Evolutionary conservation across 805 yeast species (phyloP), one percentile per base, ranked within the genome.

Genomic region (Jamesozyma piceae): DNA sequence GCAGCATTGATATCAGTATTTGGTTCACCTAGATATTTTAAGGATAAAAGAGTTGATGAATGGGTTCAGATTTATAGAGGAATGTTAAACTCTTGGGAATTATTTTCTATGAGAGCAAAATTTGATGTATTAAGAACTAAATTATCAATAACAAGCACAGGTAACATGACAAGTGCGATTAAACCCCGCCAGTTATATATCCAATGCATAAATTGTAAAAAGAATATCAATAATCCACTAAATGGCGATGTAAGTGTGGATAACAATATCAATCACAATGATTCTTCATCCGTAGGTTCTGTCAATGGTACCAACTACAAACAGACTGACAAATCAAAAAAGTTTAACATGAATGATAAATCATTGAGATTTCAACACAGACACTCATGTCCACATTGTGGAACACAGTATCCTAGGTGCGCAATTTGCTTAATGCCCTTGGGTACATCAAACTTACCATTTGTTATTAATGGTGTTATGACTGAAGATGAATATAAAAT

Each of bases 401-500:
- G 94, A 3, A 75, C 84, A 1, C 81, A 90, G 17, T 69, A 87
- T 19, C 97, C 97, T 0, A 67, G 95, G 48, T 90, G 97, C 64
- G 88, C 95, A 0, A 82, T 90, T 5, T 90, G 97, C 54, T 63
- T 88, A 28, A 65, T 86, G 36, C 77, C 95, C 0, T 65, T 88
- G 46, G 97, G 97, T 0, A 74, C 66, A 2, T 51, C 63, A 5
- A 57, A 54, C 38, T 49, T 62, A 21, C 64, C 63, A 3, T 60
- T 62, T 27, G 54, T 55, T 1, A 61, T 63, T 4, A 53, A 55
- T 28, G 66, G 65, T 11, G 43, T 45, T 8, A 8, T 19, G 3
- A 19, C 21, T n/a, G 43, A 38, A 13, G 37, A 32, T 24, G 30
- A 35, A 14, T 41, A 31, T 5, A 26, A 27, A 9, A 39, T 36